These are phyloP conservation scores for Raphanus raphanistrum DNA, from an alignment of 345 rosid genomes.

Conservation along the genomic window DNA sequence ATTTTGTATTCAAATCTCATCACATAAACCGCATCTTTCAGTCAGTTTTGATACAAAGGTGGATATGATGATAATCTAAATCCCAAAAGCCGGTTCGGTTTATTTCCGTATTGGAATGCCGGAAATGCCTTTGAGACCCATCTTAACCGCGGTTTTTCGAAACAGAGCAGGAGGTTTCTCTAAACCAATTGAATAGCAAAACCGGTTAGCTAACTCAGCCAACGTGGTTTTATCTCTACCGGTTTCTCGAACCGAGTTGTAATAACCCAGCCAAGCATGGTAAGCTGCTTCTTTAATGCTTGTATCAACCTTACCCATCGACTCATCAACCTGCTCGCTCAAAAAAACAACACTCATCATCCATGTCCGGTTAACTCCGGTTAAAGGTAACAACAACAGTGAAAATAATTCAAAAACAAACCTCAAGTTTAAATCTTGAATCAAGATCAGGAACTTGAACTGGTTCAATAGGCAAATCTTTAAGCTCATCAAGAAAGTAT, in stretches of 20 bases:
- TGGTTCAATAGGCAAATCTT: slow-evolving; percentile 77
- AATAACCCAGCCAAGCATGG: slow-evolving; percentile 96
- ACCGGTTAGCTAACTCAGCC: slow-evolving; percentile 74
- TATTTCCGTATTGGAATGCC: slow-evolving; percentile 65
- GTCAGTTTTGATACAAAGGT: not conserved
- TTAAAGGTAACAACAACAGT: not conserved
- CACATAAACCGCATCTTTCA: not conserved
- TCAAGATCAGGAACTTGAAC: slow-evolving; percentile 57
- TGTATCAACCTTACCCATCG: slow-evolving; percentile 69
- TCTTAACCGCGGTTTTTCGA: slow-evolving; percentile 83
- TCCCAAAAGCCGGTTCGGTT: slow-evolving; percentile 13
- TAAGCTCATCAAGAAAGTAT: slow-evolving; percentile 78
- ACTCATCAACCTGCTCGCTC: slow-evolving; percentile 58
- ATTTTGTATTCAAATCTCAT: not conserved
- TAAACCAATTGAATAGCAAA: slow-evolving; percentile 77
- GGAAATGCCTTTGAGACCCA: slow-evolving; percentile 88
- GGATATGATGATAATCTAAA: not conserved
- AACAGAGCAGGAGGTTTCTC: slow-evolving; percentile 73
- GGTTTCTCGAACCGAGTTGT: slow-evolving; percentile 78
- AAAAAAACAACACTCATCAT: not conserved
- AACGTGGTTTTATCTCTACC: slow-evolving; percentile 88
- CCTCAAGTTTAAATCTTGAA: slow-evolving; percentile 61
- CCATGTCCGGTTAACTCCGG: slow-evolving; percentile 20
- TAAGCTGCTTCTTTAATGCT: slow-evolving; percentile 92
- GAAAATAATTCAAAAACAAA: slow-evolving; percentile 21